Conservation (phyloP, 495 filamentous ascomycete genomes). For the Podospora comata region DNA sequence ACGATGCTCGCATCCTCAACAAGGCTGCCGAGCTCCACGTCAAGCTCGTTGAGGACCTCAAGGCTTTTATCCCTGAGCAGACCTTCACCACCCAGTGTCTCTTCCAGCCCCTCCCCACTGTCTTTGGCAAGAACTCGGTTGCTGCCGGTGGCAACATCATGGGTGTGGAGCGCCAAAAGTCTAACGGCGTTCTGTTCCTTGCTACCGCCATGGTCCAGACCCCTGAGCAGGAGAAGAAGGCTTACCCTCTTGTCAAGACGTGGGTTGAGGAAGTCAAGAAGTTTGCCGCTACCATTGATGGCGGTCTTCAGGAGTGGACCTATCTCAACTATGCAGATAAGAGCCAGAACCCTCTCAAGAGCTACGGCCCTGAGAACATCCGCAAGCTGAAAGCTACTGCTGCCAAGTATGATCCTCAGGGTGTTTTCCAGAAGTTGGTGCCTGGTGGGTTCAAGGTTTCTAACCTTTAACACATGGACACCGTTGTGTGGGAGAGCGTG, state of each 20-base stretch:
- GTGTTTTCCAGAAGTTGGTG: conserved; percentile 49
- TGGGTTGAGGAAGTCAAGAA: conserved; percentile 18
- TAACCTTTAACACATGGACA: background rate
- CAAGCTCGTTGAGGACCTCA: conserved; percentile 22
- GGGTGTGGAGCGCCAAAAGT: conserved; percentile 42
- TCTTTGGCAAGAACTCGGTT: conserved; percentile 39
- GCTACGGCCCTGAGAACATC: conserved; percentile 50
- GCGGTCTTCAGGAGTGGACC: conserved; percentile 26
- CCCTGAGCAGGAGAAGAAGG: conserved; percentile 24
- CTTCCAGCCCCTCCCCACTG: conserved; percentile 47
- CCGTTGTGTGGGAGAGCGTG: background rate
- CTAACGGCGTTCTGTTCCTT: conserved; percentile 27
- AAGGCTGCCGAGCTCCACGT: conserved; percentile 28
- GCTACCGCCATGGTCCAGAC: conserved; percentile 21
- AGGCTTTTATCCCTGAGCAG: conserved; percentile 17
- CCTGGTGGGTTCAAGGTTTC: conserved; percentile 37
- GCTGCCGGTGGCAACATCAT: conserved; percentile 53
- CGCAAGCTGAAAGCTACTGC: conserved; percentile 35
- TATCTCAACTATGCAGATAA: conserved; percentile 44
- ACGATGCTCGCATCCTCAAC: conserved; percentile 26
- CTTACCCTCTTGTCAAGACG: conserved; percentile 14
- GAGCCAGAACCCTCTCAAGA: conserved; percentile 42
- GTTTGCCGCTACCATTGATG: conserved; percentile 22
- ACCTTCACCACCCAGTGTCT: conserved; percentile 44
- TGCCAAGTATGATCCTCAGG: conserved; percentile 48